Conservation (phyloP, 2,329 filamentous ascomycete genomes). For the Colletotrichum truncatum region DNA sequence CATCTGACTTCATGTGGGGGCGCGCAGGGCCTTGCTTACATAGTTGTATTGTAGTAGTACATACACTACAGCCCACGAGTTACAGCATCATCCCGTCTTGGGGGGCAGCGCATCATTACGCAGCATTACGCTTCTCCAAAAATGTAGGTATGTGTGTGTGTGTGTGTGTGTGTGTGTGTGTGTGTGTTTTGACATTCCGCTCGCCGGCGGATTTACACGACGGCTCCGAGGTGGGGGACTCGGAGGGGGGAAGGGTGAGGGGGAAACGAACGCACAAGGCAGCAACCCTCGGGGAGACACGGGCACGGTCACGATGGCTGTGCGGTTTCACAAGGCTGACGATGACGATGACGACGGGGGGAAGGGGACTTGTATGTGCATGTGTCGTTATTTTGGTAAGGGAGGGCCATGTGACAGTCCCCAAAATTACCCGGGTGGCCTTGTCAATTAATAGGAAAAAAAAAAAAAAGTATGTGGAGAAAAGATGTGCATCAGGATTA, state of each 20-base stretch:
- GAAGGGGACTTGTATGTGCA: neutral
- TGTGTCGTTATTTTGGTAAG: neutral
- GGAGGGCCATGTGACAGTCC: neutral
- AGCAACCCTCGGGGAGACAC: neutral
- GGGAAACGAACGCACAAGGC: too few relatives aligned
- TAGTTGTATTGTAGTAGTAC: too few relatives aligned
- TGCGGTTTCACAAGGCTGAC: neutral
- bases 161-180: too few relatives aligned
- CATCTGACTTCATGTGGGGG: conserved; percentile 6
- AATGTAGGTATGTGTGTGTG: too few relatives aligned
- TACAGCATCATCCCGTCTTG: too few relatives aligned
- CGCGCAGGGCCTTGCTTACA: too few relatives aligned
- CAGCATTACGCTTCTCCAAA: conserved; percentile 1
- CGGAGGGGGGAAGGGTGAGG: neutral
- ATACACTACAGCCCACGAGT: too few relatives aligned
- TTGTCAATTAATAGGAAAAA: too few relatives aligned
- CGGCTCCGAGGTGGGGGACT: conserved; percentile 10
- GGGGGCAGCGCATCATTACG: conserved; percentile 4
- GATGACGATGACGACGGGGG: neutral
- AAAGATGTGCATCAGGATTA: too few relatives aligned
- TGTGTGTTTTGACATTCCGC: neutral
- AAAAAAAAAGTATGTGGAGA: too few relatives aligned
- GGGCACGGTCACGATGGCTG: neutral
- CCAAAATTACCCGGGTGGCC: too few relatives aligned
- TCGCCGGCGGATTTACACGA: neutral